Conservation (phyloP, 257 asterid genomes). For the Leonotis leonurus region DNA sequence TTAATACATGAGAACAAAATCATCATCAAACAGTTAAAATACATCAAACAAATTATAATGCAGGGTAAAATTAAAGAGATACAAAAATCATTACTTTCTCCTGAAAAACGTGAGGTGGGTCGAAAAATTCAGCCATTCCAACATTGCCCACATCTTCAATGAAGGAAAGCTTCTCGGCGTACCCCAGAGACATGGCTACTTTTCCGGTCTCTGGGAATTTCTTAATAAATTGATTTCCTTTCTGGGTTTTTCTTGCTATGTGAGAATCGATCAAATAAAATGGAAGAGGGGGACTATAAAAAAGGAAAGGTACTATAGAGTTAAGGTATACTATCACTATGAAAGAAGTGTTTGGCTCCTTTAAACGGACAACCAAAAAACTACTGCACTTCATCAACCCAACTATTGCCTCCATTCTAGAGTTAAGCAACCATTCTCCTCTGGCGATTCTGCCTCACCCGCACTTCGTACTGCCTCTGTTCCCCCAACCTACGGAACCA, state of each 20-base stretch:
- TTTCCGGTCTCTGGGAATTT: background rate
- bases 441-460: too few species aligned
- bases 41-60: background rate
- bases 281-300: background rate
- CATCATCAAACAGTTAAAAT: background rate
- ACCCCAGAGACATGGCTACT: slow-evolving; percentile 75
- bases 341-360: slow-evolving; percentile 4
- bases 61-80: background rate
- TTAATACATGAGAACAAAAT: background rate
- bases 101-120: slow-evolving; percentile 64
- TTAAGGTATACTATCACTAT: slow-evolving; percentile 10
- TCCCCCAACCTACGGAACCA: too few species aligned
- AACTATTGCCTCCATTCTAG: too few species aligned
- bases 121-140: slow-evolving; percentile 82
- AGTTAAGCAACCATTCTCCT: too few species aligned
- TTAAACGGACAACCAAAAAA: slow-evolving; percentile 15
- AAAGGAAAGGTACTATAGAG: background rate
- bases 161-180: slow-evolving; percentile 82
- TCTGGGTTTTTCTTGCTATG: background rate
- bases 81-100: slow-evolving; percentile 43
- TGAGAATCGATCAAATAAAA: slow-evolving; percentile 22
- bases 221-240: background rate
- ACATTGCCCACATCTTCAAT: slow-evolving; percentile 96
- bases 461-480: too few species aligned
- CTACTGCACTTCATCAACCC: too few species aligned